Evolutionary conservation across 2,329 filamentous ascomycete species (phyloP).

Genomic region (Arthrinium puccinioides): DNA sequence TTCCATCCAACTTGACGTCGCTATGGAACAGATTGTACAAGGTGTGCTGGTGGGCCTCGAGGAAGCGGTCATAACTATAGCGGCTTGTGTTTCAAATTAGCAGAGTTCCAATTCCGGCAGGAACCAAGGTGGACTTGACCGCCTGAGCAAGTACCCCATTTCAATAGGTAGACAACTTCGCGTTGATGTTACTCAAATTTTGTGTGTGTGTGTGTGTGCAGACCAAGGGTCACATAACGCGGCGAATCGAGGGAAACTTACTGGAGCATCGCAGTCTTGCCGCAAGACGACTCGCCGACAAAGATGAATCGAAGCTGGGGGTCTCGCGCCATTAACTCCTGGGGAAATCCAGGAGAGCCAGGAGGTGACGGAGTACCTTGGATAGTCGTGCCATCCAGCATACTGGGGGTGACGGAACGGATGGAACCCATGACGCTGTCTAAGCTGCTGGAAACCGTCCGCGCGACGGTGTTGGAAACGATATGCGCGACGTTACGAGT

Average conservation of each 20-base stretch:
- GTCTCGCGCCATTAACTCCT: conserved; percentile 7
- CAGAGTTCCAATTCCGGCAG: neutral
- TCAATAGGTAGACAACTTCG: no score
- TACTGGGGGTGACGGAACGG: neutral
- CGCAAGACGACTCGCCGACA: conserved; percentile 20
- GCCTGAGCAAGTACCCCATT: no score
- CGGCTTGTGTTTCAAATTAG: conserved; percentile 15
- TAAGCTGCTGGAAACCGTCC: conserved; percentile 13
- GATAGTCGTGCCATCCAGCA: conserved; percentile 4
- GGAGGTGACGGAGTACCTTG: conserved; percentile 7
- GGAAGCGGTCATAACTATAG: conserved; percentile 18
- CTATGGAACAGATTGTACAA: conserved; percentile 22
- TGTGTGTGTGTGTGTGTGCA: no score
- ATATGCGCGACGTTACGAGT: conserved; percentile 11
- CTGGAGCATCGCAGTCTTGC: conserved; percentile 23
- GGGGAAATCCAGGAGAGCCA: conserved; percentile 11
- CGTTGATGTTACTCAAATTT: no score
- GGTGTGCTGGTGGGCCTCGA: conserved; percentile 14
- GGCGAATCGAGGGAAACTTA: conserved; percentile 7
- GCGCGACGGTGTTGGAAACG: conserved; percentile 13
- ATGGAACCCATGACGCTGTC: conserved; percentile 9
- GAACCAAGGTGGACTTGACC: neutral
- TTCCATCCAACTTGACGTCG: conserved; percentile 12
- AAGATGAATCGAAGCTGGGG: conserved; percentile 21
- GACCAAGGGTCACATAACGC: no score